Conservation (phyloP, 768 basidiomycete genomes). For the Suillus paluster region DNA sequence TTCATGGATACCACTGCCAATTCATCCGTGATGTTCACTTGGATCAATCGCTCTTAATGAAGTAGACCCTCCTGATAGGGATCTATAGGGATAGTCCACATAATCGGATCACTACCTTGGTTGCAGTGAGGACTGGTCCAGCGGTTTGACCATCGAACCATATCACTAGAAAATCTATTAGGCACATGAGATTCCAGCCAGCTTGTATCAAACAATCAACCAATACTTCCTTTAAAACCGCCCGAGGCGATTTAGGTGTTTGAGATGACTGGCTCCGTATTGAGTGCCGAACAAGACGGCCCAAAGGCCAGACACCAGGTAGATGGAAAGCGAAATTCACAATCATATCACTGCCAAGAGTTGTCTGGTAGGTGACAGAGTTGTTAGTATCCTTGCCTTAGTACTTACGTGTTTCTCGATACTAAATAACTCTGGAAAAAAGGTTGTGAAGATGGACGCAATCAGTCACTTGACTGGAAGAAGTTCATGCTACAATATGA, state of each 20-base stretch:
- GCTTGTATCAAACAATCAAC: background rate
- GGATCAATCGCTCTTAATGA: conserved; percentile 35
- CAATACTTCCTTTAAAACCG: conserved; percentile 20
- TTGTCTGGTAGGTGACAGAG: background rate
- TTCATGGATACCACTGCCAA: conserved; percentile 45
- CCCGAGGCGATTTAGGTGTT: too few relatives aligned
- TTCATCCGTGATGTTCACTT: conserved; percentile 37
- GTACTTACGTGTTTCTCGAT: background rate
- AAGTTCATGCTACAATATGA: too few relatives aligned
- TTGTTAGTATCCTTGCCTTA: too few relatives aligned
- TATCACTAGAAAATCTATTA: conserved; percentile 21
- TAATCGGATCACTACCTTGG: conserved; percentile 25
- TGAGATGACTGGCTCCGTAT: conserved; percentile 26
- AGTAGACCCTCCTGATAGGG: background rate
- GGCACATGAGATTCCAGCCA: background rate
- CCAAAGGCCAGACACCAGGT: conserved; percentile 7
- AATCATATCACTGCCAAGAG: background rate
- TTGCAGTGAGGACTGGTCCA: conserved; percentile 41
- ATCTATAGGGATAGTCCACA: too few relatives aligned
- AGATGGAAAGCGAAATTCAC: background rate
- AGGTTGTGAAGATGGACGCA: too few relatives aligned
- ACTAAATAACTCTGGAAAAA: background rate
- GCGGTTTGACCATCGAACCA: conserved; percentile 44
- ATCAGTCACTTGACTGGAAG: background rate
- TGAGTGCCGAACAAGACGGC: conserved; percentile 17